Conservation (phyloP, 176 grass and related monocot genomes). For the Musa schizocarpa region DNA sequence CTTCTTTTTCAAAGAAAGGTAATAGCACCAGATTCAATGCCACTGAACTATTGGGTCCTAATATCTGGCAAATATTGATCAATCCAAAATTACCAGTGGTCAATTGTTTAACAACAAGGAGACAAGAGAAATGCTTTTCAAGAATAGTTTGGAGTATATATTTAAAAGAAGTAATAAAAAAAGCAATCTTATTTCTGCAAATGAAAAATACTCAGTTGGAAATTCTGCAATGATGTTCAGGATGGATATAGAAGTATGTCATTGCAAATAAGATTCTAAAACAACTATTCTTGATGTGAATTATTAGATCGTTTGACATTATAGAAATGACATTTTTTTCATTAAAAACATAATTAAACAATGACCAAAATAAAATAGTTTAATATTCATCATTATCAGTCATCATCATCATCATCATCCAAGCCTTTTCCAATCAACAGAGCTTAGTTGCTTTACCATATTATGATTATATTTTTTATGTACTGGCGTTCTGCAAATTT, state of each 20-base stretch:
- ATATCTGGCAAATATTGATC: background rate
- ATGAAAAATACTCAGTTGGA: background rate
- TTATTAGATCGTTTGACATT: background rate
- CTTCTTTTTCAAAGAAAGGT: background rate
- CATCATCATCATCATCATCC: too few species aligned
- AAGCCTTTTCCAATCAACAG: too few species aligned
- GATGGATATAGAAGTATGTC: background rate
- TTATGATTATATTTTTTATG: too few species aligned
- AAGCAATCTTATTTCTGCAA: background rate
- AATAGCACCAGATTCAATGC: background rate
- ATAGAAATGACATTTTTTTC: background rate
- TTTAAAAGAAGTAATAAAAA: background rate
- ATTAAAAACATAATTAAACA: background rate
- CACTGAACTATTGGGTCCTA: background rate
- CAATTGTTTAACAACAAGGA: background rate
- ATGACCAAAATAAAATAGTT: background rate
- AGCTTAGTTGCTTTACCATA: too few species aligned
- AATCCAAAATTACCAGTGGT: background rate
- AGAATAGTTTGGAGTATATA: background rate
- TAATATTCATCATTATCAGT: background rate
- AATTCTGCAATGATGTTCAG: background rate
- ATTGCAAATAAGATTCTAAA: background rate
- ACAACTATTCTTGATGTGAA: background rate
- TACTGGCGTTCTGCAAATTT: too few species aligned
- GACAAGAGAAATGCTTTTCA: background rate